A percentile compares a stretch with the other conserved stretches of the same genome.
These are phyloP conservation scores for Brassica balearica DNA, from an alignment of 441 rosid genomes.

Conservation along the genomic window DNA sequence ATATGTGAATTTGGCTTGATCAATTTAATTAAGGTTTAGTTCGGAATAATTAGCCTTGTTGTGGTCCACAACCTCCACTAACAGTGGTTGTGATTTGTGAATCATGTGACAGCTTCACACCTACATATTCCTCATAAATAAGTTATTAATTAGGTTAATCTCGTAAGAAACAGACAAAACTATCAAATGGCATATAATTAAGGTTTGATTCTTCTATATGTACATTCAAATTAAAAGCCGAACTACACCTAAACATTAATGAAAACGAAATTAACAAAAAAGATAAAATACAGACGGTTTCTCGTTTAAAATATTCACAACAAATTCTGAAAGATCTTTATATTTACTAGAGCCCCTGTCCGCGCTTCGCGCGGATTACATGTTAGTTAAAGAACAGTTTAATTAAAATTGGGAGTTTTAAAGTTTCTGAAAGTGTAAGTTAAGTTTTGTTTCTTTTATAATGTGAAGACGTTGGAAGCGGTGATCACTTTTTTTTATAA, in stretches of 20 bases:
- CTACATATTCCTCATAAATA: background rate
- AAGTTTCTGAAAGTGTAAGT: no score
- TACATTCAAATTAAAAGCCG: background rate
- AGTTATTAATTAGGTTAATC: background rate
- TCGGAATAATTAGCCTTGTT: background rate
- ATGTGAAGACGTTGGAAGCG: no score
- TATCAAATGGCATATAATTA: background rate
- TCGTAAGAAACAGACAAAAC: background rate
- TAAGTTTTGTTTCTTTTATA: no score
- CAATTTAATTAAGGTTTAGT: background rate
- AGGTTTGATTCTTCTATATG: background rate
- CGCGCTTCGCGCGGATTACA: no score
- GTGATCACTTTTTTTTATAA: no score
- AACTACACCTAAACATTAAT: background rate
- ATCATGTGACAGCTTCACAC: background rate
- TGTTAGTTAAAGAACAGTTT: no score
- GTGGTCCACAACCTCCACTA: constrained; percentile 3
- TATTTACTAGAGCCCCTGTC: no score
- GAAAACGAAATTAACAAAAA: background rate
- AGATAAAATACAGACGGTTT: background rate
- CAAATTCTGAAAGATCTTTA: no score
- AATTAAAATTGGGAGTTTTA: no score
- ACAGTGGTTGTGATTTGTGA: background rate
- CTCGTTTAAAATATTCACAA: background rate
- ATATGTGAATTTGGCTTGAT: background rate